Conservation (phyloP, 192 early-diverging fungal species). For the Spizellomyces punctatus region DNA sequence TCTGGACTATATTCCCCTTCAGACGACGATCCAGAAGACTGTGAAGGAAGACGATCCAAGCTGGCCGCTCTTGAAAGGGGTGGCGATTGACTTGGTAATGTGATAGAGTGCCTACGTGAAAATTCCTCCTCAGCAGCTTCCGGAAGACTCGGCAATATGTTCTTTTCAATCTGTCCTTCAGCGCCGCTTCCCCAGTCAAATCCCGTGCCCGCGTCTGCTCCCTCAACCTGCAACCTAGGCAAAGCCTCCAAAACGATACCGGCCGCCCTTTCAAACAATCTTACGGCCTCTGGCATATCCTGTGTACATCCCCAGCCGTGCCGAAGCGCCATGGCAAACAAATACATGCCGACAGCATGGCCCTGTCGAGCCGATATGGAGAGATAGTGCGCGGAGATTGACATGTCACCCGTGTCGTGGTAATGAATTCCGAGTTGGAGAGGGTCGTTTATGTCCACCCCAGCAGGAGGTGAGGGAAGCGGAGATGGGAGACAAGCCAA, state of each 20-base stretch:
- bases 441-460: constrained; percentile 9
- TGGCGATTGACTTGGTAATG: background rate
- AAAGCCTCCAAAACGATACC: background rate
- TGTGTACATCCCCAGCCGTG: constrained; percentile 37
- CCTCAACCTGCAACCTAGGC: constrained; percentile 7
- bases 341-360: constrained; percentile 33
- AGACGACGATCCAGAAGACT: background rate
- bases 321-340: constrained; percentile 32
- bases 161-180: too few species aligned
- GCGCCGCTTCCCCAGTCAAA: too few species aligned
- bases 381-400: constrained; percentile 27
- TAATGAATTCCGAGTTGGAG: constrained; percentile 36
- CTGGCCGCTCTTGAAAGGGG: background rate
- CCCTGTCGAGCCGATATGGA: constrained; percentile 18
- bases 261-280: constrained; percentile 11
- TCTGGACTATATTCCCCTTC: background rate
- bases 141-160: too few species aligned
- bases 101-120: background rate
- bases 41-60: background rate
- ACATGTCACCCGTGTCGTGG: constrained; percentile 26
- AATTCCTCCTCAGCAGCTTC: too few species aligned
- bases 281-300: constrained; percentile 15
- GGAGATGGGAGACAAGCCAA: background rate
- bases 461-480: constrained; percentile 23
- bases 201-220: background rate